Conservation (phyloP, 768 basidiomycete species). For the Plicaturopsis crispa region DNA sequence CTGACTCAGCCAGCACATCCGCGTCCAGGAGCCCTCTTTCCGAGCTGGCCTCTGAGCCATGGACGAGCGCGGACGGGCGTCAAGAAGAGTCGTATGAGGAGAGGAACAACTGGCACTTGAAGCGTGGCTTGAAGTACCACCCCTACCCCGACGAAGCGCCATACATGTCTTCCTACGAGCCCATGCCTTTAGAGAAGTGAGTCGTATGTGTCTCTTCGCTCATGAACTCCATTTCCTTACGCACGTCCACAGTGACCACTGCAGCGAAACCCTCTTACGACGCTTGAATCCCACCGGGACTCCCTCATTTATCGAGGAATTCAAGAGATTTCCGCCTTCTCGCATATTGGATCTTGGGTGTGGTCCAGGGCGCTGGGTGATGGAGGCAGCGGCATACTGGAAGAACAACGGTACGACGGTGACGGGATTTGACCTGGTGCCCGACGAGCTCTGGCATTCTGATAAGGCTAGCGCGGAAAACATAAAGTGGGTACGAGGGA, state of each 20-base stretch:
- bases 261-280: slow-evolving; percentile 43
- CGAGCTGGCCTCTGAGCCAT: no score
- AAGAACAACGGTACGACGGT: slow-evolving; percentile 38
- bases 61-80: no score
- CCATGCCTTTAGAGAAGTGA: slow-evolving; percentile 50
- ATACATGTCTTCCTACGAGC: slow-evolving; percentile 65
- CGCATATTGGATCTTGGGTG: slow-evolving; percentile 71
- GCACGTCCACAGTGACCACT: slow-evolving; percentile 43
- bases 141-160: slow-evolving; percentile 42
- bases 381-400: slow-evolving; percentile 60
- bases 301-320: slow-evolving; percentile 16
- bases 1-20: no score
- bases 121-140: slow-evolving; percentile 40
- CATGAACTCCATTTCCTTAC: slow-evolving; percentile 7
- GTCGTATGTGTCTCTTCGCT: slow-evolving; percentile 15
- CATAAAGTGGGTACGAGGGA: slow-evolving; percentile 48
- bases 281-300: slow-evolving; percentile 41
- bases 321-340: slow-evolving; percentile 33
- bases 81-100: slow-evolving; percentile 7
- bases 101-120: slow-evolving; percentile 27
- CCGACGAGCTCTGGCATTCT: slow-evolving; percentile 18
- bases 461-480: slow-evolving; percentile 32
- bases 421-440: slow-evolving; percentile 61
- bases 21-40: no score
- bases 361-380: slow-evolving; percentile 63